Base-by-base conservation (phyloP, 2,329 filamentous ascomycete species). In the Penicillium expansum region DNA sequence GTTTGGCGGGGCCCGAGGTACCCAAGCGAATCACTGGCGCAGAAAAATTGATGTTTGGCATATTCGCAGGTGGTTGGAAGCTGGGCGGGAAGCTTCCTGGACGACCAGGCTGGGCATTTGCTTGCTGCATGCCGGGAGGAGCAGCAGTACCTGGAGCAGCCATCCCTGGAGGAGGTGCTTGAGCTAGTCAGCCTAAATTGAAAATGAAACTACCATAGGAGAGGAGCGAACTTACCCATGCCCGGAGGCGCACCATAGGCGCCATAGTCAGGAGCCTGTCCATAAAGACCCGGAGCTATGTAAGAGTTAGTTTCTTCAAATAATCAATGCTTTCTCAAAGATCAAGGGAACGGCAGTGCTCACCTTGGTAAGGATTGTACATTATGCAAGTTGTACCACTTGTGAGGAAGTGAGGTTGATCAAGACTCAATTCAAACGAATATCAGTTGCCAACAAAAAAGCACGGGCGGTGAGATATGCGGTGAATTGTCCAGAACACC, bases 41-140 rank as follows among this genome's bases (percentile, higher is more conserved):
- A 69, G 90, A 96, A 80, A 97, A 96, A 79, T 99, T 97, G 80
- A 99, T 96, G 74, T 96, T 95, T 50, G 93, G 92, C 83, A 97
- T 90, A 71, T 94, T 96, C 49, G 90, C 81, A 10, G 93, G 92
- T 48, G 91, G 86, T 79, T 95, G 90, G 77, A 96, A 97, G 75
- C 86, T 91, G 57, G 87, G 80, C 60, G 91, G 91, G 62, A 96
- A 86, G 69, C 86, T 87, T 74, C 84, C 90, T 73, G 90, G 90
- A 80, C 90, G 87, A 79, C 87, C 90, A 78, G 89, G 84, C 79
- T 90, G 83, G 72, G 82, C 81, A 74, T 85, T 90, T 70, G 86
- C 81, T 80, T 89, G 88, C 72, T 89, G 87, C 76, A 93, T 84
- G 75, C 90, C 90, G 57, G 89, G 89, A 63, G 89, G 86, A 70